Evolutionary conservation across 306 rosid genomes (phyloP).

Genomic region (Delonix regia): DNA sequence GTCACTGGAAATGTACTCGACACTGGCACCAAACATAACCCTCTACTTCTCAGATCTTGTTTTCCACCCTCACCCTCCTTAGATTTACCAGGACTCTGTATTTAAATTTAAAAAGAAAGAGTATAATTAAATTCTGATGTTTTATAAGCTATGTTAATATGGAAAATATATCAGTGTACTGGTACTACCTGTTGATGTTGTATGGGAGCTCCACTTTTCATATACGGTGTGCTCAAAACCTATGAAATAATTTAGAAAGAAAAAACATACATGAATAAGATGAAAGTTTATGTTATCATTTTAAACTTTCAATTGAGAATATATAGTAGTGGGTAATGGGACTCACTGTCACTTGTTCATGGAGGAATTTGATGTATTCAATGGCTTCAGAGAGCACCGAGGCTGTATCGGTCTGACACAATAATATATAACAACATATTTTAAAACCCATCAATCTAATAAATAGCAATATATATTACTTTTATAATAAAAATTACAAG

Average conservation of each 20-base stretch:
- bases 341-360: constrained; percentile 92
- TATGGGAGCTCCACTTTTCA: constrained; percentile 86
- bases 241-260: constrained; percentile 32
- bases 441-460: constrained; percentile 32
- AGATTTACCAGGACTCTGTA: constrained; percentile 68
- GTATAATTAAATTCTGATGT: background rate
- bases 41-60: constrained; percentile 92
- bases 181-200: constrained; percentile 77
- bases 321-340: constrained; percentile 34
- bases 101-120: background rate
- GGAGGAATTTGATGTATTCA: constrained; percentile 95
- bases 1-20: constrained; percentile 92
- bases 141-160: background rate
- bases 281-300: constrained; percentile 6
- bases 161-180: background rate
- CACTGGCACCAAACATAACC: constrained; percentile 92
- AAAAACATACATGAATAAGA: background rate
- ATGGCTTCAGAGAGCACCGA: constrained; percentile 99
- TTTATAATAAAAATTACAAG: constrained; percentile 32
- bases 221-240: constrained; percentile 90
- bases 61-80: constrained; percentile 73
- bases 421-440: constrained; percentile 32
- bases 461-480: background rate
- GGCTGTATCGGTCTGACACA: constrained; percentile 98
- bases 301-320: background rate